These are phyloP conservation scores for Fusarium praegraminearum DNA, from an alignment of 2,329 filamentous ascomycete species.

Conservation along the genomic window DNA sequence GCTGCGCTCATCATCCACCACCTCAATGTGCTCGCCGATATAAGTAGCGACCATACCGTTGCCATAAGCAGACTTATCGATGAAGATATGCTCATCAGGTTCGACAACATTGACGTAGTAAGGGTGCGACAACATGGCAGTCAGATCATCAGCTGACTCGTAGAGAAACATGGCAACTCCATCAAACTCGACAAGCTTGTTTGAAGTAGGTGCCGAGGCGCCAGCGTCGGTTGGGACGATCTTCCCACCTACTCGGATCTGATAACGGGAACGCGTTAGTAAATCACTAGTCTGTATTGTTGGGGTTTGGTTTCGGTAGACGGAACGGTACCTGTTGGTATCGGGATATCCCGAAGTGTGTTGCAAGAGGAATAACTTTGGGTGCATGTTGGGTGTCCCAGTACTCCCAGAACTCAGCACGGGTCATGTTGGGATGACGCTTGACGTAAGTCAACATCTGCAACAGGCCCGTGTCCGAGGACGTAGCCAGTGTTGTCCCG, in stretches of 20 bases:
- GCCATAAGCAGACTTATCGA: slow-evolving; percentile 47
- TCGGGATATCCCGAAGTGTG: slow-evolving; percentile 45
- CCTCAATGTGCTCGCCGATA: slow-evolving; percentile 45
- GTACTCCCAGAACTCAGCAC: slow-evolving; percentile 48
- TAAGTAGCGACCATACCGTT: slow-evolving; percentile 48
- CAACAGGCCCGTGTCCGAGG: slow-evolving; percentile 52
- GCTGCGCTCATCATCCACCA: slow-evolving; percentile 39
- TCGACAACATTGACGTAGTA: slow-evolving; percentile 49
- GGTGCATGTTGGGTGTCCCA: slow-evolving; percentile 50
- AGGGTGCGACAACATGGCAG: slow-evolving; percentile 46
- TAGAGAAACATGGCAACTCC: slow-evolving; percentile 51
- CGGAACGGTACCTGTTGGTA: slow-evolving; percentile 42
- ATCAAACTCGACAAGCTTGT: slow-evolving; percentile 45
- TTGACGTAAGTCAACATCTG: slow-evolving; percentile 51
- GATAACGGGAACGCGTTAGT: not conserved
- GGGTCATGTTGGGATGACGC: slow-evolving; percentile 42
- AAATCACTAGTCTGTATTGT: no score
- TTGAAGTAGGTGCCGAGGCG: slow-evolving; percentile 29
- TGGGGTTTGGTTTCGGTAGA: not conserved
- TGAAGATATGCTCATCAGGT: slow-evolving; percentile 48
- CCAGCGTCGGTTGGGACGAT: slow-evolving; percentile 44
- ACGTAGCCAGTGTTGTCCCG: not conserved
- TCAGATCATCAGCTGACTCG: slow-evolving; percentile 36
- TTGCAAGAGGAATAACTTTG: slow-evolving; percentile 46
- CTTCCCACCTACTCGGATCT: slow-evolving; percentile 47